Conservation (phyloP, 768 basidiomycete species). For the Serendipita vermifera region DNA sequence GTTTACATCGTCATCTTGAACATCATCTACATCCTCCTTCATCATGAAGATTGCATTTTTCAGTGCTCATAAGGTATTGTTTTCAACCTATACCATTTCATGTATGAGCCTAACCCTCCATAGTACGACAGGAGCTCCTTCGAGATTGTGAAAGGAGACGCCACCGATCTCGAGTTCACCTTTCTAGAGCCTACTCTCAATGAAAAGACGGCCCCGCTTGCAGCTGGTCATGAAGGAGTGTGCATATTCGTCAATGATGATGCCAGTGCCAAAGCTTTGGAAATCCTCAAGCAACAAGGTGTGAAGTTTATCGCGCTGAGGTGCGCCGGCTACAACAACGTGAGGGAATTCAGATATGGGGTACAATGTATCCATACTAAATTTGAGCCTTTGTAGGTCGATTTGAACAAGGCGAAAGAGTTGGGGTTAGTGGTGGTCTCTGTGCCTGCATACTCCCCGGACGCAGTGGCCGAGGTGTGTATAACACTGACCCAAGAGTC, state of each 20-base stretch:
- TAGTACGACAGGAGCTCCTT: conserved; percentile 16
- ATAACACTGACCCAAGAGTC: not conserved
- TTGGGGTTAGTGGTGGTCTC: conserved; percentile 15
- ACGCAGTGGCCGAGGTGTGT: conserved; percentile 17
- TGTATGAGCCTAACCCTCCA: not conserved
- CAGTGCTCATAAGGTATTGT: conserved; percentile 15
- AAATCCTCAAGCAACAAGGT: conserved; percentile 11
- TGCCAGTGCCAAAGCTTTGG: conserved; percentile 11
- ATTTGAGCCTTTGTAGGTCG: conserved; percentile 15
- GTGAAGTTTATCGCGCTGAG: conserved; percentile 15
- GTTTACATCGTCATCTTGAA: too few relatives aligned
- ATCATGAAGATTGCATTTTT: conserved; percentile 15
- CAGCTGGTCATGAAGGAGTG: conserved; percentile 14
- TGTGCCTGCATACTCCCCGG: conserved; percentile 18
- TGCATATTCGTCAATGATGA: conserved; percentile 18
- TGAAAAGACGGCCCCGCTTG: conserved; percentile 10
- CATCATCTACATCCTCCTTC: too few relatives aligned
- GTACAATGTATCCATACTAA: not conserved
- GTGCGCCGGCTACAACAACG: conserved; percentile 15
- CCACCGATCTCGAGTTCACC: conserved; percentile 11
- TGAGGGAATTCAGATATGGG: not conserved
- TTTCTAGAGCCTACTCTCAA: conserved; percentile 12
- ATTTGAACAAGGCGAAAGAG: conserved; percentile 15
- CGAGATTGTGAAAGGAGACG: not conserved
- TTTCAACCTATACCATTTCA: not conserved